Percentiles rank a stretch among this genome's conserved stretches.
Evolutionary conservation across 1,139 yeast genomes (phyloP).

Genomic region (Torulaspora globosa): DNA sequence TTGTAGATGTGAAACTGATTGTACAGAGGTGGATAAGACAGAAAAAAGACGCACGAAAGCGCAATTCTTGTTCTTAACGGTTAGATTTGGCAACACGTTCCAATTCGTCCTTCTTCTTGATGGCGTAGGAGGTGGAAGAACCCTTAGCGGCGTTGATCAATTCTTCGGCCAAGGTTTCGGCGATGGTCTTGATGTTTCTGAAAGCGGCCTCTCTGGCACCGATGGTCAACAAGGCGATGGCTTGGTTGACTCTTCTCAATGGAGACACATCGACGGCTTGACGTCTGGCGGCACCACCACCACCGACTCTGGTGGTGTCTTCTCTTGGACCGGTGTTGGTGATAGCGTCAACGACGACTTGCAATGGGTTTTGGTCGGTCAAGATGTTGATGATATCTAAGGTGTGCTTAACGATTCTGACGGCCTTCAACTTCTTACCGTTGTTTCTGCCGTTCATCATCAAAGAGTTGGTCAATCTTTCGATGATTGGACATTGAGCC

Average conservation of each 20-base stretch:
- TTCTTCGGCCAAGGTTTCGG: constrained; percentile 99
- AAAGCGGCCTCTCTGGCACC: constrained; percentile 99
- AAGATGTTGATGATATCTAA: constrained; percentile 95
- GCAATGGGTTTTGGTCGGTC: constrained; percentile 99
- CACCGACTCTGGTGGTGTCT: constrained; percentile 99
- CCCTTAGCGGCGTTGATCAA: constrained; percentile 99
- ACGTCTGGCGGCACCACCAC: constrained; percentile 99
- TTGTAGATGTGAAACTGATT: constrained; percentile 10
- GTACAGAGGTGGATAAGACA: constrained; percentile 13
- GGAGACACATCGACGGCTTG: constrained; percentile 99
- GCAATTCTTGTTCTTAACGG: constrained; percentile 64
- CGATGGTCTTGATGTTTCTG: constrained; percentile 99
- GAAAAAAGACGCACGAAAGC: not conserved
- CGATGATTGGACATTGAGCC: constrained; percentile 99
- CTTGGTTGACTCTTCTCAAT: constrained; percentile 99
- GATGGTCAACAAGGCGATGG: constrained; percentile 94
- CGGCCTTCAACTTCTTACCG: constrained; percentile 99
- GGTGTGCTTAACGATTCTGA: constrained; percentile 98
- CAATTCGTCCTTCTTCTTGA: constrained; percentile 99
- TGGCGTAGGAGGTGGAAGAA: constrained; percentile 99
- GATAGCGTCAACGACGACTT: constrained; percentile 98
- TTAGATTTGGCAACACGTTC: constrained; percentile 99
- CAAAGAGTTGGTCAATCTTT: constrained; percentile 98
- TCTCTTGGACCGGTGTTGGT: constrained; percentile 99
- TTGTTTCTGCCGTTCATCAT: constrained; percentile 99